These are phyloP conservation scores for Ottelia alismoides DNA, from an alignment of 106 monocot genomes.

Conservation along the genomic window DNA sequence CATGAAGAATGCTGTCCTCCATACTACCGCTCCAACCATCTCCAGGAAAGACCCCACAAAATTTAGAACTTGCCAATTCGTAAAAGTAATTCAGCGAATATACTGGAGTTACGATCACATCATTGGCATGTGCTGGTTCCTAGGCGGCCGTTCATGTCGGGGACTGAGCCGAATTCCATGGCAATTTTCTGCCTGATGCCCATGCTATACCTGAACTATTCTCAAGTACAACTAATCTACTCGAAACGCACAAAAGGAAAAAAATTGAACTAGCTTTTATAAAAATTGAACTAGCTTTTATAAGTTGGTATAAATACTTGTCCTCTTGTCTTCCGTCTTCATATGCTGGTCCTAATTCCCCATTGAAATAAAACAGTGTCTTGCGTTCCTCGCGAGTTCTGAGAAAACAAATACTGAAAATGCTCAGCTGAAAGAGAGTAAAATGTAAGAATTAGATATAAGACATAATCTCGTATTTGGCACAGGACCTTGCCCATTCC, in stretches of 20 bases:
- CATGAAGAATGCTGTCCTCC: constrained; percentile 84
- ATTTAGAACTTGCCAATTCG: constrained; percentile 63
- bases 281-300: no score
- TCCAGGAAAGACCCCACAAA: constrained; percentile 87
- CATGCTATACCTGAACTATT: constrained; percentile 94
- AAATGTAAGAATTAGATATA: background rate
- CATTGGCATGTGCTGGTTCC: constrained; percentile 46
- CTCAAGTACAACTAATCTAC: no score
- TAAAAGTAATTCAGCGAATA: constrained; percentile 39
- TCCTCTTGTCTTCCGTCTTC: constrained; percentile 69
- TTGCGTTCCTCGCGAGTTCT: constrained; percentile 52
- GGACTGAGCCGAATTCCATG: constrained; percentile 72
- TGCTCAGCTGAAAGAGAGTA: background rate
- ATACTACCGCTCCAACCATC: constrained; percentile 93
- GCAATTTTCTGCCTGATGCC: constrained; percentile 77
- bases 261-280: no score
- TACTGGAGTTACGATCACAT: constrained; percentile 62
- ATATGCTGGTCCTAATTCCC: constrained; percentile 84
- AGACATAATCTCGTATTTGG: background rate
- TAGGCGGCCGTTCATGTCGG: constrained; percentile 64
- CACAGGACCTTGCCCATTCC: constrained; percentile 58
- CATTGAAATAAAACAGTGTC: constrained; percentile 90
- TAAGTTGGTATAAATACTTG: constrained; percentile 66
- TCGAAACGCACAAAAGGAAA: no score
- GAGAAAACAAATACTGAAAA: constrained; percentile 1